Percentiles rank a stretch among this genome's conserved stretches.
Conservation (phyloP, 352 stramenopile species). For the Phytopythium oedochilum region DNA sequence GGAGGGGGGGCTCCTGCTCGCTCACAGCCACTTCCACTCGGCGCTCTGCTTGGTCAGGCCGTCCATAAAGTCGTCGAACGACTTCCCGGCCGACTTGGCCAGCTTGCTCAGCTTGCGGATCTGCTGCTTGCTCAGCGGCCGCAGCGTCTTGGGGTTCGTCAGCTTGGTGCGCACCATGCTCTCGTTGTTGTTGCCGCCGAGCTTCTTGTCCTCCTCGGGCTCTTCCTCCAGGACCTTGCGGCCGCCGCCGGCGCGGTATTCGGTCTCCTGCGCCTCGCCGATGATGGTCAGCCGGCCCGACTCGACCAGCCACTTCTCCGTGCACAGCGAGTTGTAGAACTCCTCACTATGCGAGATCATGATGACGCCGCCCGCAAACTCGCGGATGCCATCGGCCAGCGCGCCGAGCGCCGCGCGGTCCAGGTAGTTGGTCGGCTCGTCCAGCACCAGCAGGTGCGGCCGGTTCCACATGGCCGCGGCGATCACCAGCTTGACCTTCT, state of each 20-base stretch:
- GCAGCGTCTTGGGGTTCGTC: constrained; percentile 69
- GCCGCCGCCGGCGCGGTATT: constrained; percentile 59
- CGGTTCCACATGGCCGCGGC: constrained; percentile 77
- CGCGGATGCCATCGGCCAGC: constrained; percentile 60
- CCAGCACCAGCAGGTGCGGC: constrained; percentile 84
- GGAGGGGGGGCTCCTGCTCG: too few species aligned
- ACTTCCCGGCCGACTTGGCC: constrained; percentile 48
- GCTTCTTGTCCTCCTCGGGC: constrained; percentile 30
- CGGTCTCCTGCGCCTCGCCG: constrained; percentile 65
- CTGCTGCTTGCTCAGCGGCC: constrained; percentile 63
- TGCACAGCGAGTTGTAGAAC: constrained; percentile 81
- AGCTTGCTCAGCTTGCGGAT: constrained; percentile 62
- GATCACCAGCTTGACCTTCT: constrained; percentile 83
- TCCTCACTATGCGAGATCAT: constrained; percentile 84
- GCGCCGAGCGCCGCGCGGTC: constrained; percentile 63
- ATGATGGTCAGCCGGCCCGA: constrained; percentile 60
- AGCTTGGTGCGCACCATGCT: constrained; percentile 62
- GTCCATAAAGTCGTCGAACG: constrained; percentile 60
- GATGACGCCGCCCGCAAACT: constrained; percentile 64
- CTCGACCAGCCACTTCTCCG: constrained; percentile 73
- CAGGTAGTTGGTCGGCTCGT: constrained; percentile 88
- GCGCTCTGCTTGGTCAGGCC: constrained; percentile 50
- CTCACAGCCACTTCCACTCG: constrained; percentile 78
- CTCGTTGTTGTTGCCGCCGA: constrained; percentile 37
- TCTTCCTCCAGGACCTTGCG: constrained; percentile 62